Conservation (phyloP, 2,329 filamentous ascomycete species). For the Fusarium hostae region DNA sequence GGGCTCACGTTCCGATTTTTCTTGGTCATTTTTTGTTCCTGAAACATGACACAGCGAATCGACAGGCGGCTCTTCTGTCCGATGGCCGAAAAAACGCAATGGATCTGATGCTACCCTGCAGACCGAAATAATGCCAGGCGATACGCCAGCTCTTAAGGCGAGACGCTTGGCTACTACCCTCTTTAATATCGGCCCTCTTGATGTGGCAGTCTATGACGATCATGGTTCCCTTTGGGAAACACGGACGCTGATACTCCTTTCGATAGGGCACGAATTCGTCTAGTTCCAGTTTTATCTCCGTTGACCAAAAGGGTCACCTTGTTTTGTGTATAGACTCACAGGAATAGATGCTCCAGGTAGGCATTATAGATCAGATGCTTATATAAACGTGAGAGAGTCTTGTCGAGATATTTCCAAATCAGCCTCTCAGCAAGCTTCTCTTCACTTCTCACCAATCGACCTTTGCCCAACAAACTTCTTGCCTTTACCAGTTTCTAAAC, state of each 20-base stretch:
- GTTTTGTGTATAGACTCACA: conserved; percentile 10
- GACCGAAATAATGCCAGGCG: conserved; percentile 11
- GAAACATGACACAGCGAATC: conserved; percentile 22
- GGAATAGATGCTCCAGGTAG: background rate
- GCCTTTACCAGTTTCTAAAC: background rate
- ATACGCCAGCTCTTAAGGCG: background rate
- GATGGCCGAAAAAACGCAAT: conserved; percentile 4
- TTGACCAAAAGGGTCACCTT: conserved; percentile 19
- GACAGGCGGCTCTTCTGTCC: conserved; percentile 25
- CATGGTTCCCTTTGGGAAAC: conserved; percentile 9
- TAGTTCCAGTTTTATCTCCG: conserved; percentile 25
- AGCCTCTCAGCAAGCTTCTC: conserved; percentile 9
- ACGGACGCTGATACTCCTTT: conserved; percentile 32
- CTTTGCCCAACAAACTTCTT: background rate
- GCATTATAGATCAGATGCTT: background rate
- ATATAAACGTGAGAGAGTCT: conserved; percentile 19
- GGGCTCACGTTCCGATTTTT: conserved; percentile 12
- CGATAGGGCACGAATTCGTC: conserved; percentile 19
- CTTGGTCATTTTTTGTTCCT: conserved; percentile 5
- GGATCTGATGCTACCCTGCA: background rate
- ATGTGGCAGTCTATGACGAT: conserved; percentile 10
- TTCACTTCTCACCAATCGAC: background rate
- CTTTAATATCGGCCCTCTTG: conserved; percentile 20
- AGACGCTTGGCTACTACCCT: conserved; percentile 19
- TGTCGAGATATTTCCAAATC: background rate